Evolutionary conservation across 352 stramenopile genomes (phyloP).

Genomic region (Phytophthora podocarpi): DNA sequence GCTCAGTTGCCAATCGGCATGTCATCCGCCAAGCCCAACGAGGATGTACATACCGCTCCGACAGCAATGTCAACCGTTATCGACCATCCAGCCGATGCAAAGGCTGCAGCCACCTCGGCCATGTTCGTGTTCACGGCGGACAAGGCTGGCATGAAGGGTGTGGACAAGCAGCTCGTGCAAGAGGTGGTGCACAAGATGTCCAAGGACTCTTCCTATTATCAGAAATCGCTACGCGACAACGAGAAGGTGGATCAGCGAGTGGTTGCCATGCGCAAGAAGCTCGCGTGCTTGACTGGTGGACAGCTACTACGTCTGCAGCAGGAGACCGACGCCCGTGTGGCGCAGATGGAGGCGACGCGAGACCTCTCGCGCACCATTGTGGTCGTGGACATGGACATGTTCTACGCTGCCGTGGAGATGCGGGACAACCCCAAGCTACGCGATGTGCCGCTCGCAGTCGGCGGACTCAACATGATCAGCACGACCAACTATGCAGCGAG

Average conservation of each 20-base stretch:
- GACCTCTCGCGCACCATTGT: constrained; percentile 79
- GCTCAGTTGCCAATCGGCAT: constrained; percentile 33
- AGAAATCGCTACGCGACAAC: constrained; percentile 91
- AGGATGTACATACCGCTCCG: background rate
- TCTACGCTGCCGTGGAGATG: constrained; percentile 97
- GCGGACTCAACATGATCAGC: constrained; percentile 93
- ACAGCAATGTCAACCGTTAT: background rate
- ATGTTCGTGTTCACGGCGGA: constrained; percentile 87
- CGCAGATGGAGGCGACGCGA: constrained; percentile 58
- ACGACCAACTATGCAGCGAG: constrained; percentile 96
- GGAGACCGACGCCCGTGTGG: constrained; percentile 50
- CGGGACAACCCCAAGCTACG: constrained; percentile 89
- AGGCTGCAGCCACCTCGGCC: constrained; percentile 24
- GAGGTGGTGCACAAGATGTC: constrained; percentile 94
- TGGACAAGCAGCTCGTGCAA: constrained; percentile 92
- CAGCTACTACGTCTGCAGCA: constrained; percentile 37
- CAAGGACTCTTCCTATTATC: constrained; percentile 93
- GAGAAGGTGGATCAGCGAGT: constrained; percentile 88
- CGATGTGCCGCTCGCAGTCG: constrained; percentile 92
- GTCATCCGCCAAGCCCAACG: constrained; percentile 10
- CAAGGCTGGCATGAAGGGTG: constrained; percentile 89
- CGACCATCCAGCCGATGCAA: background rate
- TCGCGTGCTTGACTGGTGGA: constrained; percentile 56
- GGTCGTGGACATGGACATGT: constrained; percentile 98
- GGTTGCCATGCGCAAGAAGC: constrained; percentile 62